Evolutionary conservation across 163 green algal species (phyloP), one percentile per base, ranked within the genome.

Genomic region (Volvox carteri): DNA sequence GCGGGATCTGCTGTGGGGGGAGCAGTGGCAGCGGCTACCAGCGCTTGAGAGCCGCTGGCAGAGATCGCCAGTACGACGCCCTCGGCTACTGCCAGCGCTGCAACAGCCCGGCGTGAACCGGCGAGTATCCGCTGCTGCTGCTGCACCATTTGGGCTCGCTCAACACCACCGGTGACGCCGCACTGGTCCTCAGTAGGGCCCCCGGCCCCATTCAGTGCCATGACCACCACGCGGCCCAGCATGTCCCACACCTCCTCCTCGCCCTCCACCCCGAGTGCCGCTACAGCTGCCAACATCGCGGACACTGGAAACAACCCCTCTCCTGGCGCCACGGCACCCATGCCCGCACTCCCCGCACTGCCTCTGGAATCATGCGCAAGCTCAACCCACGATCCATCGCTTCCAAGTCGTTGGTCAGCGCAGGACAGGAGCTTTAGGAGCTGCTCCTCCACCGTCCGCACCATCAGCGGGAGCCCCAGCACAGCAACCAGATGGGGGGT

Each of bases 161-260:
- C n/a, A 30, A 12, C 46, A 6, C 46, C 30, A 46, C 56, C 39
- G 39, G 21, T 58, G 5, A 39, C 30, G 4, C 30, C 75, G 14
- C 28, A 28, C 25, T 37, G 9, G 14, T 41, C 41, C 41, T 7
- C 42, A 42, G 12, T 8, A 39, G n/a, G 28, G 6, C 77, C 37
- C 6, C 54, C 28, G n/a, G 21, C 78, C 12, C 50, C 48, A 19
- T 48, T 30, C 12, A 86, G n/a, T 30, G 79, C 79, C n/a, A 46
- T 6, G 28, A 9, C 30, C 18, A 67, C 30, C 62, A 50, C 37
- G 12, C 62, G 60, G 8, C 33, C 0, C 62, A 86, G 62, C 62
- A 78, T 39, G 2, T 1, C 79, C 79, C 79, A 86, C 62, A 78
- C 79, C n/a, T 39, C 79, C 62, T 33, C 62, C 60, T 78, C 60